Conservation (phyloP, 2,329 filamentous ascomycete species). For the Didymella glomerata region DNA sequence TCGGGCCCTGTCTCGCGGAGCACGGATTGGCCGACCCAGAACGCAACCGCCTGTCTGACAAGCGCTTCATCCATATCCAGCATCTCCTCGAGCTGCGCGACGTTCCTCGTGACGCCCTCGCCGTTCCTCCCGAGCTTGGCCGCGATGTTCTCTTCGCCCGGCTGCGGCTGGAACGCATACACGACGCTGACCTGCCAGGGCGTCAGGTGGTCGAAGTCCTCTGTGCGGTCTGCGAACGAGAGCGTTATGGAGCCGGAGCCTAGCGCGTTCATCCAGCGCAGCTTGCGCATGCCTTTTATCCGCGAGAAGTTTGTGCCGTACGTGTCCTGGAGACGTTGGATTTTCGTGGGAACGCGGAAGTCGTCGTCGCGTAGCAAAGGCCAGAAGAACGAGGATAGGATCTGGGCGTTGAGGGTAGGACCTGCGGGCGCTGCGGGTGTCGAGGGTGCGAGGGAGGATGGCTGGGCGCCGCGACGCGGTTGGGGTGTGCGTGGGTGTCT, state of each 20-base stretch:
- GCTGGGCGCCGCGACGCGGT: slow-evolving; percentile 32
- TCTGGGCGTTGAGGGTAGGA: slow-evolving; percentile 74
- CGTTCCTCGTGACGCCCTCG: slow-evolving; percentile 50
- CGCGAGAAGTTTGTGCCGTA: slow-evolving; percentile 81
- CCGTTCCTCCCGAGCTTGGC: slow-evolving; percentile 29
- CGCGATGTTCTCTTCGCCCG: slow-evolving; percentile 40
- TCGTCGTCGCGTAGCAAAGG: slow-evolving; percentile 76
- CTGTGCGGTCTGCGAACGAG: slow-evolving; percentile 79
- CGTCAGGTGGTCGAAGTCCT: slow-evolving; percentile 77
- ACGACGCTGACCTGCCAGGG: slow-evolving; percentile 91
- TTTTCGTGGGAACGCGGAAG: slow-evolving; percentile 71
- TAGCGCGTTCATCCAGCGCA: slow-evolving; percentile 86
- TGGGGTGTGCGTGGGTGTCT: slow-evolving; percentile 36
- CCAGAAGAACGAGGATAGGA: slow-evolving; percentile 94
- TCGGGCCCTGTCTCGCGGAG: slow-evolving; percentile 61
- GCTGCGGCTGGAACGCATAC: slow-evolving; percentile 73
- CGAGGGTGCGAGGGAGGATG: slow-evolving; percentile 24
- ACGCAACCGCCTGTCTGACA: slow-evolving; percentile 70
- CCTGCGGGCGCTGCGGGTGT: slow-evolving; percentile 37
- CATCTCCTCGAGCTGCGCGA: slow-evolving; percentile 58
- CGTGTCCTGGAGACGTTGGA: slow-evolving; percentile 65
- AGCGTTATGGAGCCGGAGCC: slow-evolving; percentile 83
- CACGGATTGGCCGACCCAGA: slow-evolving; percentile 75
- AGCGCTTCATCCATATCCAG: slow-evolving; percentile 79
- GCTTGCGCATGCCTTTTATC: slow-evolving; percentile 82